Conservation (phyloP, 805 yeast genomes). For the Sungouiozyma ichnusensis region DNA sequence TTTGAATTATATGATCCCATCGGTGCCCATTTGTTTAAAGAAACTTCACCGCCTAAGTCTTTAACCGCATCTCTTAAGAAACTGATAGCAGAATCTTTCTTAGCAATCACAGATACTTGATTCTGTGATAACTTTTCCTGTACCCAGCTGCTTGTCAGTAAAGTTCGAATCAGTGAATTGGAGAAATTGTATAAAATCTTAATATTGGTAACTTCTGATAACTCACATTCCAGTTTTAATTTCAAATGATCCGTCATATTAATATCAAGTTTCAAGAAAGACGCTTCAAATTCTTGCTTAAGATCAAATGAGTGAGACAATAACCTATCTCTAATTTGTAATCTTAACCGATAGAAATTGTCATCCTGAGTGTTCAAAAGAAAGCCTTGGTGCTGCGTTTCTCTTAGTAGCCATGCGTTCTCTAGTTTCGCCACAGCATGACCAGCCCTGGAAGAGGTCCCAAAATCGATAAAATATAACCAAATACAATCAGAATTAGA, state of each 20-base stretch:
- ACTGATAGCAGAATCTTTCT: constrained; percentile 27
- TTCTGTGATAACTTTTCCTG: constrained; percentile 7
- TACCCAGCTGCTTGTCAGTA: background rate
- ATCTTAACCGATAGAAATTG: too few species aligned
- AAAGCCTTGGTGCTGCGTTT: background rate
- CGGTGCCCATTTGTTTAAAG: constrained; percentile 28
- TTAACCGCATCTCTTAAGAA: constrained; percentile 22
- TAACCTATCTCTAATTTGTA: background rate
- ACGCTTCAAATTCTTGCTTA: background rate
- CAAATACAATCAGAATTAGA: background rate
- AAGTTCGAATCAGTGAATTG: constrained; percentile 1
- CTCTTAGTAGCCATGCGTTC: background rate
- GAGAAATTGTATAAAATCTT: background rate
- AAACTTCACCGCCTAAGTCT: constrained; percentile 14
- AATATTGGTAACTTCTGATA: background rate
- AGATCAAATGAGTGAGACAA: background rate
- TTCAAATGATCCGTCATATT: background rate
- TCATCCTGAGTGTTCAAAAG: background rate
- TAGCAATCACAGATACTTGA: constrained; percentile 9
- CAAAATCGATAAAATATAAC: background rate
- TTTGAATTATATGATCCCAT: constrained; percentile 21
- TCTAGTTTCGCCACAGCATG: background rate
- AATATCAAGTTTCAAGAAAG: background rate
- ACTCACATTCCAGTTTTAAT: constrained; percentile 1
- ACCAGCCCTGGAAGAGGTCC: background rate